Evolutionary conservation across 1,284 basidiomycete species (phyloP), one percentile per base, ranked within the genome.

Genomic region (Athelia psychrophila): DNA sequence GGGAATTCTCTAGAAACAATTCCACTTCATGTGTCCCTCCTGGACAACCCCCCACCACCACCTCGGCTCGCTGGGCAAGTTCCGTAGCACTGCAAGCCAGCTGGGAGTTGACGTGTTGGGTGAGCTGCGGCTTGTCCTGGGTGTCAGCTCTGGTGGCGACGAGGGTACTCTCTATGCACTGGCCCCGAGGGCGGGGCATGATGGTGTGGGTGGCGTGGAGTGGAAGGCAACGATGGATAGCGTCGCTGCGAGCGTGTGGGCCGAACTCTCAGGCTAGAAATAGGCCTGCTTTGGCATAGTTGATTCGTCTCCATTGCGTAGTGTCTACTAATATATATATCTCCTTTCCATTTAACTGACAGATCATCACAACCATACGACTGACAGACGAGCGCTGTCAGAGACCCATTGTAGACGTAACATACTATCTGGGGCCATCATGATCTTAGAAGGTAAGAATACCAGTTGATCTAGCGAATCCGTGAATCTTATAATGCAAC

Each of bases 1-100:
- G 2, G 96, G 96, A 1, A 77, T 95, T 2, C 71, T 98, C 1
- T 82, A 99, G 48, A 98, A 99, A 66, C 91, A 97, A 76, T 84
- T 93, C 0, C 84, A 93, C 67, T 98, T 90, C 66, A 75, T 88
- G n/a, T 95, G 93, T 61, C 80, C 89, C 0, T 80, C 82, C 4
- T 97, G 93, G 60, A 72, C 78, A 1, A 78, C 78, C 0, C 75
- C 75, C 0, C 91, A 95, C 57, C 76, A 90, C 59, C 75, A 98
- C 12, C 98, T 95, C 58, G 96, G 95, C 42, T 72, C 81, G 8
- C 76, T 89, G 0, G 75, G 77, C 8, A 70, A 75, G 13, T 95
- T 97, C 69, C 77, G 78, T 20, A 64, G 72, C 5, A 81, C 87
- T 0, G 90, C 93, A 0, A 54, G 67, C 1, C 77, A 79, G 2